phyloP scores from a whole-genome alignment of 2,329 filamentous ascomycete genomes.

The Ustulina deusta region DNA sequence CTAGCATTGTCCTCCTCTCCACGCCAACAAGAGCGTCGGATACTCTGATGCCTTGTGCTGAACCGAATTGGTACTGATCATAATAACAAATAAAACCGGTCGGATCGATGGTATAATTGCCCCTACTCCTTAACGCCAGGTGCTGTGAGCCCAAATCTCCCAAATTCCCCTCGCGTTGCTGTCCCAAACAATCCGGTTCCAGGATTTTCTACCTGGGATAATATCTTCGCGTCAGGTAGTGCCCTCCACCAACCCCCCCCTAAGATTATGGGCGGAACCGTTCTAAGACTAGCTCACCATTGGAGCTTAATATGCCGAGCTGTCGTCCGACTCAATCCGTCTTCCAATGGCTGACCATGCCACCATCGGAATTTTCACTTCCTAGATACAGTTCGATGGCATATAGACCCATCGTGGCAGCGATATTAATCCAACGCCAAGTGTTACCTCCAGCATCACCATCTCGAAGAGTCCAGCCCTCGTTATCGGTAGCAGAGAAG shows the following conservation, averaged over 20 bases:
- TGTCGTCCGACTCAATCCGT: slow-evolving; percentile 69
- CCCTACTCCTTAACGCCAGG: slow-evolving; percentile 51
- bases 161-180: slow-evolving; percentile 42
- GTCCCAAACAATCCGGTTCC: slow-evolving; percentile 33
- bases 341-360: slow-evolving; percentile 88
- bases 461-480: slow-evolving; percentile 86
- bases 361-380: slow-evolving; percentile 80
- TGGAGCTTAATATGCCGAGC: slow-evolving; percentile 6
- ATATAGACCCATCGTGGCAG: slow-evolving; percentile 89
- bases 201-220: slow-evolving; percentile 21
- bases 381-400: slow-evolving; percentile 90
- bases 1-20: slow-evolving; percentile 8
- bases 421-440: slow-evolving; percentile 95
- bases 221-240: neutral
- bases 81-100: slow-evolving; percentile 48
- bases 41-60: slow-evolving; percentile 19
- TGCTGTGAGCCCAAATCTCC: slow-evolving; percentile 50
- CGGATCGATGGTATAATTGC: slow-evolving; percentile 51
- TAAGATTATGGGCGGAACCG: slow-evolving; percentile 14
- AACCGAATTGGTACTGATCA: slow-evolving; percentile 28
- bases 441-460: slow-evolving; percentile 85
- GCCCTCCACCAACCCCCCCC: slow-evolving; percentile 10
- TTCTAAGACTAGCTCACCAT: slow-evolving; percentile 29
- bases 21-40: neutral
- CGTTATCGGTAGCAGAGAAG: slow-evolving; percentile 81